phyloP scores from a whole-genome alignment of 2,329 filamentous ascomycete species.

The Penicillium sp. region DNA sequence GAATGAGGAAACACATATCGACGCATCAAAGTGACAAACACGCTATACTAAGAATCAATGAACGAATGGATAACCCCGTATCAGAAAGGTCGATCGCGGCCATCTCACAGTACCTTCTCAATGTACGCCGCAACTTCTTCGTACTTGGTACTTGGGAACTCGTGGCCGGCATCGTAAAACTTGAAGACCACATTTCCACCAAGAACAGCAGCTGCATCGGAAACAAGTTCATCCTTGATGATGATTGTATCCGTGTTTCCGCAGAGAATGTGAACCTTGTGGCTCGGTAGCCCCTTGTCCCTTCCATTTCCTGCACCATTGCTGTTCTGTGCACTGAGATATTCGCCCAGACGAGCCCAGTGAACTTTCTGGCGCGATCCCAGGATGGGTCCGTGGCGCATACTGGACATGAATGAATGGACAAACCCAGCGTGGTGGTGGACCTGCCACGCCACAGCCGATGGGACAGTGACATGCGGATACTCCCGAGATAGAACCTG shows the following conservation, averaged over 20 bases:
- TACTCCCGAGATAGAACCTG: slow-evolving; percentile 49
- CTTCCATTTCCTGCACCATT: slow-evolving; percentile 21
- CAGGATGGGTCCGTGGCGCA: slow-evolving; percentile 64
- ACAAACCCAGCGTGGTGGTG: slow-evolving; percentile 62
- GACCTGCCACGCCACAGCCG: slow-evolving; percentile 65
- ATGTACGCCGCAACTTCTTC: slow-evolving; percentile 54
- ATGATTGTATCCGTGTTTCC: slow-evolving; percentile 63
- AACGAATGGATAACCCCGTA: no score
- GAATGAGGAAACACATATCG: background rate
- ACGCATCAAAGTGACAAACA: no score
- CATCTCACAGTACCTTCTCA: slow-evolving; percentile 34
- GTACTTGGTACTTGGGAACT: slow-evolving; percentile 59
- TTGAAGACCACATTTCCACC: slow-evolving; percentile 55
- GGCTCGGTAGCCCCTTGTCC: slow-evolving; percentile 30
- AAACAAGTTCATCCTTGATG: slow-evolving; percentile 56
- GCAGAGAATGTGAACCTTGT: slow-evolving; percentile 59
- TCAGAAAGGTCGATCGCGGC: background rate
- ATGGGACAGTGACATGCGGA: slow-evolving; percentile 52
- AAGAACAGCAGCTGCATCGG: slow-evolving; percentile 55
- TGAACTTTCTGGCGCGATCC: slow-evolving; percentile 50
- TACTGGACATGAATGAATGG: slow-evolving; percentile 62
- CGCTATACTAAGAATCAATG: no score
- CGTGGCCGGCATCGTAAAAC: slow-evolving; percentile 60
- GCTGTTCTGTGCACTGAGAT: slow-evolving; percentile 42
- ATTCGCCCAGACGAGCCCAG: slow-evolving; percentile 54